Base-by-base conservation (phyloP, 805 yeast genomes). In the Myxozyma sirexii region DNA sequence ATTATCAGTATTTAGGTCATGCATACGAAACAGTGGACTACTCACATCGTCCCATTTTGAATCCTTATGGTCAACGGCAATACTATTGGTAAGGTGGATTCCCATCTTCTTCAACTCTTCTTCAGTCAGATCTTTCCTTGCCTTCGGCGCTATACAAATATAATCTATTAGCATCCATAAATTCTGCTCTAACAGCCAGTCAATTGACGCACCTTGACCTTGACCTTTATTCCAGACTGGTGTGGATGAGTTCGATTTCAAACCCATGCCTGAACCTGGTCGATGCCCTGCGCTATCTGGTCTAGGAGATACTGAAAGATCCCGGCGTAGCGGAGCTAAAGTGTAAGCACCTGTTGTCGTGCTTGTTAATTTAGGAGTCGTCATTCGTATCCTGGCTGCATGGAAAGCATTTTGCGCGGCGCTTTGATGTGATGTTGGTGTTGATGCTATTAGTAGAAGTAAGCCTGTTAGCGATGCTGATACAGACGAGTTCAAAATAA, bases 31-130 rank as follows among this genome's bases (percentile, higher is more conserved):
- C 15, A 45, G 39, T 13, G 2, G 4, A 47, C 1, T 23, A 55
- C 60, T 21, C 47, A 62, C 64, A 21, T 62, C 74, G 38, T 70
- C 77, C 78, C 78, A 75, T 64, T 69, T 69, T 60, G 71, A 62
- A 45, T 69, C 68, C 26, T 68, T 62, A 23, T 57, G 45, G 15
- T 67, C 62, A 23, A 70, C 64, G 13, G 70, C 65, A 31, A 72
- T 66, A 21, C 76, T 64, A 29, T 68, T 70, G 2, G 76, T 69
- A 19, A 74, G 67, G 31, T 68, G 69, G 44, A 74, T 75, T 6
- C 77, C 77, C 58, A 63, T 67, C 53, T 69, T 71, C 57, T 66
- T 59, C 31, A 73, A 68, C 47, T 75, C 76, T 50, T 73, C 76
- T 59, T 74, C 75, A 10, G 70, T 53, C 49, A 62, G 35, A 24